phyloP scores from a whole-genome alignment of 2,329 filamentous ascomycete species.

The Zymoseptoria crescenta region DNA sequence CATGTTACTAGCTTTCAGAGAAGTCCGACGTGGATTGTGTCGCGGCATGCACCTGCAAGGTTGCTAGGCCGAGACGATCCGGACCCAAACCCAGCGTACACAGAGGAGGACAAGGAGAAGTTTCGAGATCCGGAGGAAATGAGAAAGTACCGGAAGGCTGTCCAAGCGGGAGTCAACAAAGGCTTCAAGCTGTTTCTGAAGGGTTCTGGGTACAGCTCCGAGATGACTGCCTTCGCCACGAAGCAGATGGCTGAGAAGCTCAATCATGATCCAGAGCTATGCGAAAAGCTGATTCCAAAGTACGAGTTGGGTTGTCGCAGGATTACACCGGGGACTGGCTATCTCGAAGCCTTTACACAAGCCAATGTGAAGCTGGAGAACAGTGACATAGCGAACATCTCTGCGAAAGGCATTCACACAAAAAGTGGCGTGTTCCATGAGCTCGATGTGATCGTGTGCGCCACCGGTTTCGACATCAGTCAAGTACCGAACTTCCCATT shows the following conservation, averaged over 20 bases:
- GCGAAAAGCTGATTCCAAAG: slow-evolving; percentile 41
- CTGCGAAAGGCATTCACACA: slow-evolving; percentile 31
- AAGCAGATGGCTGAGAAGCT: slow-evolving; percentile 48
- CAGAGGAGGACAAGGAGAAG: slow-evolving; percentile 22
- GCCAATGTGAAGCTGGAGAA: slow-evolving; percentile 40
- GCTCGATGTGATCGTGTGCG: slow-evolving; percentile 43
- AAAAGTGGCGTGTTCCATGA: slow-evolving; percentile 30
- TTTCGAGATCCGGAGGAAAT: slow-evolving; percentile 35
- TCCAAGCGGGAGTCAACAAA: slow-evolving; percentile 39
- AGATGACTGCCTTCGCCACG: slow-evolving; percentile 42
- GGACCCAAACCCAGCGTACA: slow-evolving; percentile 21
- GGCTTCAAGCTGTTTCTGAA: slow-evolving; percentile 38
- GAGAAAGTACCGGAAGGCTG: slow-evolving; percentile 36
- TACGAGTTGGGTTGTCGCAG: slow-evolving; percentile 42
- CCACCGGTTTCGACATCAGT: slow-evolving; percentile 34
- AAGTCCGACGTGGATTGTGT: slow-evolving; percentile 34
- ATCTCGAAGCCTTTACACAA: slow-evolving; percentile 41
- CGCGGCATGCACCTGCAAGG: slow-evolving; percentile 11
- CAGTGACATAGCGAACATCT: slow-evolving; percentile 33
- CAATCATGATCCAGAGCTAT: slow-evolving; percentile 46
- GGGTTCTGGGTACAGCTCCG: slow-evolving; percentile 40
- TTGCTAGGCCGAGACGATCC: slow-evolving; percentile 14
- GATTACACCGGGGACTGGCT: slow-evolving; percentile 44
- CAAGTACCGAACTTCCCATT: slow-evolving; percentile 29
- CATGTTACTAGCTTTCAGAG: slow-evolving; percentile 32